Evolutionary conservation across 2,329 filamentous ascomycete species (phyloP), one percentile per base, ranked within the genome.

Genomic region (Neonectria faginata): DNA sequence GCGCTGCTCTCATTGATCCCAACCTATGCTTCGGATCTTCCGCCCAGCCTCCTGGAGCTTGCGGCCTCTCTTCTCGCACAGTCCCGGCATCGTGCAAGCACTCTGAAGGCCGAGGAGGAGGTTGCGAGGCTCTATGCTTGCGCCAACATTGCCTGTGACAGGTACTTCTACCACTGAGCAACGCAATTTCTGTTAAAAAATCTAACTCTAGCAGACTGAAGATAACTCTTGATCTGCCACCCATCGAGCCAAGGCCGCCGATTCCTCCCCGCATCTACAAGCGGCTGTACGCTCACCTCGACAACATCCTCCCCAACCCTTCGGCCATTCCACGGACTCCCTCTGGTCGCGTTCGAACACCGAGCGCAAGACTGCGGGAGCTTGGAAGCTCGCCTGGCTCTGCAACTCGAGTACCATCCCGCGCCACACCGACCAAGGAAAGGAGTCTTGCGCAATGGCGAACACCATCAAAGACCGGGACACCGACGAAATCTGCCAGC

Each of bases 61-160:
- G 89, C 93, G 1, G 83, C 85, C 56, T 93, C 91, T 9, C 83
- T 97, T 7, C 86, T 97, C 48, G 90, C 92, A 2, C 93, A 96
- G 78, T 97, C 93, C 12, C 89, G 92, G 36, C 88, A 89, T 74
- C 90, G 89, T 73, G 93, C 92, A 54, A 90, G 88, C 74, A 91
- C 87, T 16, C 83, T 97, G 57, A 97, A 94, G 76, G 86, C 89
- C 3, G 93, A 97, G 60, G 94, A 97, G 77, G 94, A 97, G 77
- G 89, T 96, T 68, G 93, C 91, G n/a, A 87, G 94, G 20, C 85
- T 88, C 5, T 96, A 96, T 77, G 92, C 91, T 4, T 97, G 94
- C 77, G 92, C 92, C 14, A 91, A 97, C 79, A 87, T 99, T 65
- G 96, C 96, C 20, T 98, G 94, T 76, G 93, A 95, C 72, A 88